These are phyloP conservation scores for Suillus subalutaceus DNA, from an alignment of 768 basidiomycete genomes.

Conservation along the genomic window DNA sequence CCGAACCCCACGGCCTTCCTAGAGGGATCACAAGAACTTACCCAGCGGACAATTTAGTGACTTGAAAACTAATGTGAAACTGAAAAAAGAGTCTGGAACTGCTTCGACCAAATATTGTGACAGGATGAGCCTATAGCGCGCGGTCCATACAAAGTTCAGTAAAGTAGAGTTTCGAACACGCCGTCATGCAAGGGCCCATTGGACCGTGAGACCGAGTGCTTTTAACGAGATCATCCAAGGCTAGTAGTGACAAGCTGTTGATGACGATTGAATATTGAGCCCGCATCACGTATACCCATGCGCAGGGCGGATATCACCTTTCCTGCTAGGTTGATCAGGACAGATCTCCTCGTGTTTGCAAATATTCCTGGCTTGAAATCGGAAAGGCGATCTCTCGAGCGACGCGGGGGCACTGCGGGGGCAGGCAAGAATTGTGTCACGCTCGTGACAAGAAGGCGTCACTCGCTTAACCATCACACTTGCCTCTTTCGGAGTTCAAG, in stretches of 20 bases:
- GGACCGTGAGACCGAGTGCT: slow-evolving; percentile 12
- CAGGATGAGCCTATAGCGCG: slow-evolving; percentile 1
- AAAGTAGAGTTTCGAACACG: slow-evolving; percentile 6
- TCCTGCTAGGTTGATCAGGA: slow-evolving; percentile 13
- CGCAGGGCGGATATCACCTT: slow-evolving; percentile 14
- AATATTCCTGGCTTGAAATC: slow-evolving; percentile 9
- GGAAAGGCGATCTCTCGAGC: slow-evolving; percentile 17
- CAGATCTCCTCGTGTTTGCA: slow-evolving; percentile 18
- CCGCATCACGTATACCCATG: slow-evolving; percentile 6
- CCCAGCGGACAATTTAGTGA: background rate
- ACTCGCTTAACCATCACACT: slow-evolving; percentile 19
- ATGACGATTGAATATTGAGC: background rate
- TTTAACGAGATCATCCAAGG: slow-evolving; percentile 11
- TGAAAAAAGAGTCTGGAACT: background rate
- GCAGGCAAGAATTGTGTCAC: slow-evolving; percentile 13
- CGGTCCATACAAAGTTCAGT: slow-evolving; percentile 8
- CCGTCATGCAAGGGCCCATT: background rate
- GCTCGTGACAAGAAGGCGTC: slow-evolving; percentile 11
- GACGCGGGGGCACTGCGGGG: slow-evolving; percentile 15
- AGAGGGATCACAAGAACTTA: background rate
- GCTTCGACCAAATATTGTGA: background rate
- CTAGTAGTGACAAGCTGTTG: background rate
- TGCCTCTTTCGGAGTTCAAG: background rate
- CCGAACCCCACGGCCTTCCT: background rate
- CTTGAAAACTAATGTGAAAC: background rate